Conservation (phyloP, 805 yeast genomes). For the Nakazawaea peltata region DNA sequence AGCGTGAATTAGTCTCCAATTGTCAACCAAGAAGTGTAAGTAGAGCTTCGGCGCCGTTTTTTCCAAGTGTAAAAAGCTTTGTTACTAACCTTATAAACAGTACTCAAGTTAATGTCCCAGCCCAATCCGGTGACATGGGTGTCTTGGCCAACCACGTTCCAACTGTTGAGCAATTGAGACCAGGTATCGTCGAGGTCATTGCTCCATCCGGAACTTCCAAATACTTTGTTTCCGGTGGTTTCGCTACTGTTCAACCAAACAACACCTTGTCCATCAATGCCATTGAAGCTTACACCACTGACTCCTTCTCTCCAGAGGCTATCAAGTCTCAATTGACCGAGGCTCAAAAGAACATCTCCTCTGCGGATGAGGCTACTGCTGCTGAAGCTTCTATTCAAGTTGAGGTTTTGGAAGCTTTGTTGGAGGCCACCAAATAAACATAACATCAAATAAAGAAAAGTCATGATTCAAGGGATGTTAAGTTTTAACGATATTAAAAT, state of each 20-base stretch:
- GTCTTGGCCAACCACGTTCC: slow-evolving; percentile 97
- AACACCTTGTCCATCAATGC: slow-evolving; percentile 86
- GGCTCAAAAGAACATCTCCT: slow-evolving; percentile 84
- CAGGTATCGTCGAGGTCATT: slow-evolving; percentile 91
- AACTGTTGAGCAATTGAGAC: slow-evolving; percentile 88
- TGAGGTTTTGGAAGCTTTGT: slow-evolving; percentile 93
- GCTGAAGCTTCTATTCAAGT: slow-evolving; percentile 94
- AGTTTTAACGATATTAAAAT: too few species aligned
- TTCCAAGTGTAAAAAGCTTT: not conserved
- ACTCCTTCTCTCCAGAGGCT: slow-evolving; percentile 73
- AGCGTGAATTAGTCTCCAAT: slow-evolving; percentile 22
- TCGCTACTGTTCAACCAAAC: slow-evolving; percentile 93
- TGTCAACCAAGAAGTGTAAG: slow-evolving; percentile 24
- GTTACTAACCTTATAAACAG: slow-evolving; percentile 14
- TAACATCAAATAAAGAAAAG: slow-evolving; percentile 11
- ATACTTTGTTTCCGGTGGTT: slow-evolving; percentile 92
- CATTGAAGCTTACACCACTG: slow-evolving; percentile 90
- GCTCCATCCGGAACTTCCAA: slow-evolving; percentile 65
- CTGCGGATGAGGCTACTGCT: slow-evolving; percentile 81
- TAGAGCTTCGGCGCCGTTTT: too few species aligned
- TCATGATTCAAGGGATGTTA: too few species aligned
- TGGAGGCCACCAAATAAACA: slow-evolving; percentile 66
- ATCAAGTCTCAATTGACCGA: slow-evolving; percentile 79
- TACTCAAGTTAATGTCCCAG: slow-evolving; percentile 89
- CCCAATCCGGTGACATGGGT: slow-evolving; percentile 94